Conservation (phyloP, 2,329 filamentous ascomycete genomes). For the Tothia fuscella region DNA sequence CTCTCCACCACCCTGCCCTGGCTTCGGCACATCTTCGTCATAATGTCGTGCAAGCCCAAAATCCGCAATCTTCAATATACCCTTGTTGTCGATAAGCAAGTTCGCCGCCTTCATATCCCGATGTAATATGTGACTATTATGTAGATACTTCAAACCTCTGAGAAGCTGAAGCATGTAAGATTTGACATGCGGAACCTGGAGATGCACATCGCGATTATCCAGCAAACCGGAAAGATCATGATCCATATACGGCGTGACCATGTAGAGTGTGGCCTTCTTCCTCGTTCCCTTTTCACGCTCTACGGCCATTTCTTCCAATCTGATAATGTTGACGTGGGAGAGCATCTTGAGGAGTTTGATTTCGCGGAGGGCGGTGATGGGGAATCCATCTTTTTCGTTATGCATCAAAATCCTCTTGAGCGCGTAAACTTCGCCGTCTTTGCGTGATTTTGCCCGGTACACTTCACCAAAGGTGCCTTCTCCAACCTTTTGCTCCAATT, state of each 20-base stretch:
- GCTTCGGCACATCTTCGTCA: conserved; percentile 66
- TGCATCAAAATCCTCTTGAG: conserved; percentile 99
- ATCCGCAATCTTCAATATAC: conserved; percentile 91
- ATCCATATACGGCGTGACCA: conserved; percentile 98
- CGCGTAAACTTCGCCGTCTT: conserved; percentile 64
- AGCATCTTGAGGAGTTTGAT: conserved; percentile 95
- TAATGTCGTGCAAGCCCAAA: conserved; percentile 92
- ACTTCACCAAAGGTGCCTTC: conserved; percentile 96
- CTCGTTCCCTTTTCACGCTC: conserved; percentile 35
- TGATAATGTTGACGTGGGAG: conserved; percentile 79
- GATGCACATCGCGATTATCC: conserved; percentile 82
- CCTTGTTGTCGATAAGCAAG: conserved; percentile 86
- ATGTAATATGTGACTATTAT: conserved; percentile 75
- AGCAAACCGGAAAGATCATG: conserved; percentile 95
- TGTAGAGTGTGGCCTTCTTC: conserved; percentile 77
- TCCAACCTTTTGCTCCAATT: conserved; percentile 70
- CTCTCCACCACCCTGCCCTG: conserved; percentile 70
- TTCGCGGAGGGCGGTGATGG: conserved; percentile 94
- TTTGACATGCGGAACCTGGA: conserved; percentile 87
- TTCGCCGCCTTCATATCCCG: conserved; percentile 99
- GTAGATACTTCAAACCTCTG: conserved; percentile 79
- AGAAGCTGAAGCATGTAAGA: conserved; percentile 94
- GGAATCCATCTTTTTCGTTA: conserved; percentile 98
- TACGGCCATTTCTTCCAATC: conserved; percentile 90
- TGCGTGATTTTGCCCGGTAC: conserved; percentile 72